phyloP scores from a whole-genome alignment of 148 eudicot species.

The Drosera capensis region DNA sequence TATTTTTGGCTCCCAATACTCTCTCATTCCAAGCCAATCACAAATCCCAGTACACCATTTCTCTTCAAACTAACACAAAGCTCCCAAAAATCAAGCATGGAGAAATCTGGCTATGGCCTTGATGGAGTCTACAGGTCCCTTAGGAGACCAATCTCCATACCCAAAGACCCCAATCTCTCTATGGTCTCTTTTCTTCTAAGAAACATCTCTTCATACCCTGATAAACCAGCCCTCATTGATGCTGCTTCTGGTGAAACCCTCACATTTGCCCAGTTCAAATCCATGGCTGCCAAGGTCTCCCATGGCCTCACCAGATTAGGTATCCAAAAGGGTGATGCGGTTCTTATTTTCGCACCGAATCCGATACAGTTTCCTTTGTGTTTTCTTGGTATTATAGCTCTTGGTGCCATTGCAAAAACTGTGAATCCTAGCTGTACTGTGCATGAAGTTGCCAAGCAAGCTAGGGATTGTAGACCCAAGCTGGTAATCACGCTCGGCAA shows the following conservation, averaged over 20 bases:
- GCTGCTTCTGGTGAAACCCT: constrained; percentile 35
- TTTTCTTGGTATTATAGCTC: constrained; percentile 36
- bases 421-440: constrained; percentile 44
- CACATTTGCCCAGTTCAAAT: constrained; percentile 31
- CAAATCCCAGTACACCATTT: too few species aligned
- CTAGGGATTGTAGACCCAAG: constrained; percentile 38
- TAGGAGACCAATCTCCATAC: constrained; percentile 30
- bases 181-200: constrained; percentile 57
- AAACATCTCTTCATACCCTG: constrained; percentile 26
- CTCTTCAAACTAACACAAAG: too few species aligned
- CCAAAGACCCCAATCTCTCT: constrained; percentile 24
- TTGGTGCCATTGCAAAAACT: constrained; percentile 60
- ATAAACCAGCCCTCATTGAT: constrained; percentile 51
- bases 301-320: constrained; percentile 30
- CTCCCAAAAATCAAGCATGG: too few species aligned
- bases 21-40: too few species aligned
- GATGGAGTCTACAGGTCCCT: constrained; percentile 54
- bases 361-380: constrained; percentile 37
- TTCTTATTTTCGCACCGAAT: constrained; percentile 55
- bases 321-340: constrained; percentile 38
- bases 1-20: too few species aligned
- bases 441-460: constrained; percentile 40
- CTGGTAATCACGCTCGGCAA: constrained; percentile 38
- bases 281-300: constrained; percentile 35
- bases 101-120: constrained; percentile 59